Percentiles rank a stretch among this genome's conserved stretches.
phyloP scores from a whole-genome alignment of 805 yeast genomes.

The Sugiyamaella americana region DNA sequence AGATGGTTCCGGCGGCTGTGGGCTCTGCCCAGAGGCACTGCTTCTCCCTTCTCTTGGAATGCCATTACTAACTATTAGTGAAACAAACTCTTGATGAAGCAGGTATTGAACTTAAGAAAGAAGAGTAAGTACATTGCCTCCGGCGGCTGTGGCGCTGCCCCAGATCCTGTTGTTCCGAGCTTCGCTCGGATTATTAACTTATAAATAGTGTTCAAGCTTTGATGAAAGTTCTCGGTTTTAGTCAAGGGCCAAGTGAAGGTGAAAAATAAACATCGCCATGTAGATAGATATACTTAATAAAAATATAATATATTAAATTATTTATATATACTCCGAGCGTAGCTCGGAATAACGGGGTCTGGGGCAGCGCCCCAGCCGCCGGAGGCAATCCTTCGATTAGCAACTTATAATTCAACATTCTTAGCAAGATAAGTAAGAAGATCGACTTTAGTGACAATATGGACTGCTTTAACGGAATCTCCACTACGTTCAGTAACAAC shows the following conservation, averaged over 20 bases:
- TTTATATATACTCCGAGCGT: not conserved
- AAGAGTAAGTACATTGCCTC: constrained; percentile 21
- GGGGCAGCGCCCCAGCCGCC: not conserved
- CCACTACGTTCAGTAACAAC: constrained; percentile 58
- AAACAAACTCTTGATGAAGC: constrained; percentile 16
- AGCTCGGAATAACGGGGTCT: not conserved
- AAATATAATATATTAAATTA: no score
- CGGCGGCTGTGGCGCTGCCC: no score
- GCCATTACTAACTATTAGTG: constrained; percentile 6
- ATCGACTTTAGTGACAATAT: constrained; percentile 84
- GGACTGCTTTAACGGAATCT: constrained; percentile 57
- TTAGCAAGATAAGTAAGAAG: constrained; percentile 46
- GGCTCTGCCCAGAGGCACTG: no score
- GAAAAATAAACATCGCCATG: no score
- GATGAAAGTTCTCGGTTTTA: constrained; percentile 13
- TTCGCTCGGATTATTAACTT: not conserved
- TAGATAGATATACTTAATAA: no score
- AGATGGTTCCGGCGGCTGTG: no score
- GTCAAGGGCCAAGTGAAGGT: no score
- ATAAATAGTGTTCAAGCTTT: constrained; percentile 13
- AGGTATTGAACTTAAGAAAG: constrained; percentile 19
- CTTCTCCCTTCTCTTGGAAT: not conserved
- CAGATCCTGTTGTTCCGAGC: no score
- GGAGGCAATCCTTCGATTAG: not conserved
- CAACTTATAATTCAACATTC: constrained; percentile 7